Conservation (phyloP, 352 stramenopile species). For the Globisporangium radiosum region DNA sequence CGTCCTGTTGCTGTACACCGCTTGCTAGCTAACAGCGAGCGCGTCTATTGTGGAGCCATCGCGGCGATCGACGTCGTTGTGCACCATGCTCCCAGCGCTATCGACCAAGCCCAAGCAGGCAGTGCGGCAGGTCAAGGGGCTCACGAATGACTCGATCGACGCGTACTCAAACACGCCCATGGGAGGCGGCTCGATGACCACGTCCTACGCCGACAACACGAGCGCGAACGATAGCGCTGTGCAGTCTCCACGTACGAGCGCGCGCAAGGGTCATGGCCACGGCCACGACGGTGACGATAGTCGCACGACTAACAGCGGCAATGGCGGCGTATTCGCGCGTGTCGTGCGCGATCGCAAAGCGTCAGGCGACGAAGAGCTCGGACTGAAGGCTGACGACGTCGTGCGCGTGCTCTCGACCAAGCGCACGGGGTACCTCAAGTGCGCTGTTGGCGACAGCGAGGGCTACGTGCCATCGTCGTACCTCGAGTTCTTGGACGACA, state of each 20-base stretch:
- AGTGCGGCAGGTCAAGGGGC: constrained; percentile 69
- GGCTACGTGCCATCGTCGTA: constrained; percentile 81
- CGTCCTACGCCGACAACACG: constrained; percentile 57
- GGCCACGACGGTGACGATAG: constrained; percentile 12
- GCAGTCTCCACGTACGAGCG: constrained; percentile 14
- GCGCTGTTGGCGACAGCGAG: constrained; percentile 57
- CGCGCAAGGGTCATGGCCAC: constrained; percentile 18
- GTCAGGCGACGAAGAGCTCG: constrained; percentile 68
- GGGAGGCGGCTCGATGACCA: constrained; percentile 11
- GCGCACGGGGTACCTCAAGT: constrained; percentile 79
- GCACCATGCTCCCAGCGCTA: constrained; percentile 64
- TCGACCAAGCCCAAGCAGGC: constrained; percentile 79
- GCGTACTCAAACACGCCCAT: constrained; percentile 66
- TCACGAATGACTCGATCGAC: constrained; percentile 85
- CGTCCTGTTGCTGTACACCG: too few species aligned
- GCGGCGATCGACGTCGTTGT: too few species aligned
- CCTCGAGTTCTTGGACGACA: constrained; percentile 70
- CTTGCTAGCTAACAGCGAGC: too few species aligned
- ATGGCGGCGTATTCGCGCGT: constrained; percentile 28
- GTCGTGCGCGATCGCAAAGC: constrained; percentile 71
- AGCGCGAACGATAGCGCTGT: constrained; percentile 9
- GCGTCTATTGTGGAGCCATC: too few species aligned
- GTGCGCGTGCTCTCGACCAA: constrained; percentile 74
- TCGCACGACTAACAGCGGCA: background rate
- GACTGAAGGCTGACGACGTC: constrained; percentile 49